Conservation (phyloP, 352 stramenopile genomes). For the Pythium rishiriense region DNA sequence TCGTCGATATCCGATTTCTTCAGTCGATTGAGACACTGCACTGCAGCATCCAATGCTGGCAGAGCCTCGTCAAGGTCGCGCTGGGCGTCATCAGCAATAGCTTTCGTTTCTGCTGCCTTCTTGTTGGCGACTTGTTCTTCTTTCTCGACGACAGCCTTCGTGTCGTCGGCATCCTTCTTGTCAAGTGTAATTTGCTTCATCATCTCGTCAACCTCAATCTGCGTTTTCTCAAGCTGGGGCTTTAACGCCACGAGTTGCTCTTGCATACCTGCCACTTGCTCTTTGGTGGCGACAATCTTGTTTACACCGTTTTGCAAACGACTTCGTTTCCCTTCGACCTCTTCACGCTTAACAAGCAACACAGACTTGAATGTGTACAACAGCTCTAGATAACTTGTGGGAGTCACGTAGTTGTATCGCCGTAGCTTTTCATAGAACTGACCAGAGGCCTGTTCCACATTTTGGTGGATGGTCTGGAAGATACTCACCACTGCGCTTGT, state of each 20-base stretch:
- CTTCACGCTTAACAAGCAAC: constrained; percentile 85
- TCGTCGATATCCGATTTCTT: constrained; percentile 96
- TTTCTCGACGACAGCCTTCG: constrained; percentile 88
- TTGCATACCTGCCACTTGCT: constrained; percentile 91
- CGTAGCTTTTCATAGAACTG: constrained; percentile 89
- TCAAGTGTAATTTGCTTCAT: constrained; percentile 94
- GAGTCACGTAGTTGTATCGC: constrained; percentile 94
- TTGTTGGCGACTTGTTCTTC: constrained; percentile 92
- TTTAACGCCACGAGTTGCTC: constrained; percentile 92
- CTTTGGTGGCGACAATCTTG: constrained; percentile 93
- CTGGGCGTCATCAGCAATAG: constrained; percentile 91
- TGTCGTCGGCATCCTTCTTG: constrained; percentile 91
- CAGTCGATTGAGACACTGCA: constrained; percentile 90
- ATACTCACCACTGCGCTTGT: constrained; percentile 61
- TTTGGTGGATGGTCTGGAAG: constrained; percentile 90
- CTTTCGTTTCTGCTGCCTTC: constrained; percentile 92
- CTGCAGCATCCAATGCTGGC: constrained; percentile 89
- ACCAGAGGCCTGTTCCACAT: constrained; percentile 75
- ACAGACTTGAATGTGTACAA: constrained; percentile 92
- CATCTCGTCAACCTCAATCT: constrained; percentile 93
- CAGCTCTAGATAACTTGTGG: constrained; percentile 93
- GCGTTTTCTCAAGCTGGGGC: constrained; percentile 89
- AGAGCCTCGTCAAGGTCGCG: constrained; percentile 92
- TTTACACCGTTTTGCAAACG: constrained; percentile 90
- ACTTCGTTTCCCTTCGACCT: constrained; percentile 85